Evolutionary conservation across 179 eudicot genomes (phyloP), one percentile per base, ranked within the genome.

Genomic region (Nepenthes alata): DNA sequence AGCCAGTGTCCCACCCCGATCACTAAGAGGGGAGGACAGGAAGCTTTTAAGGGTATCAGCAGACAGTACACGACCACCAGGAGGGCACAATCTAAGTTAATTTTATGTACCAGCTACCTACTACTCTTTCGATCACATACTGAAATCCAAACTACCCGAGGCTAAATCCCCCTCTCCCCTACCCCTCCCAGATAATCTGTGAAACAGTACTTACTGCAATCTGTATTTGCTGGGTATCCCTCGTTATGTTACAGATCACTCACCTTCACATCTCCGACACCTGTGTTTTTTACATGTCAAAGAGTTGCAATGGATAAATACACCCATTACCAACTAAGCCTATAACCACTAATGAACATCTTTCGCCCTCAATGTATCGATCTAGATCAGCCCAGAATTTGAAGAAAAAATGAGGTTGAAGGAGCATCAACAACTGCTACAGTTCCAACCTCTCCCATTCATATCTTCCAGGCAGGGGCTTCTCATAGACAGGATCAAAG

Each of bases 401-500:
- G 60, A 58, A 60, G 44, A 53, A 47, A 7, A 35, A 63, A 38
- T 25, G 55, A 7, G 12, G 47, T 39, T 37, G 44, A 11, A 63
- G 1, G 68, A 15, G 35, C 14, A 6, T 11, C 7, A 39, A 44
- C 7, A 44, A 37, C 57, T 13, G 36, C 37, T 36, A 81, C 35
- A 70, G 64, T 58, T 76, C 75, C 59, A 86, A 76, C 68, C 75
- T 66, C 68, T 81, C 89, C 95, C 95, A 86, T 52, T 86, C 89
- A 13, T 72, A 86, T 11, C 87, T 81, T 55, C 95, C 95, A 0
- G 85, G 71, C 44, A 81, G 79, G 47, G 95, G 87, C 64, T 61
- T 60, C 66, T 86, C 95, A 11, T 78, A 81, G 68, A 65, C 70
- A n/a, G 78, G 63, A 60, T 86, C 89, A 63, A 77, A 86, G 80